Evolutionary conservation across 1,139 yeast genomes (phyloP), one percentile per base, ranked within the genome.

Genomic region (Debaryomycetaceae sp.): DNA sequence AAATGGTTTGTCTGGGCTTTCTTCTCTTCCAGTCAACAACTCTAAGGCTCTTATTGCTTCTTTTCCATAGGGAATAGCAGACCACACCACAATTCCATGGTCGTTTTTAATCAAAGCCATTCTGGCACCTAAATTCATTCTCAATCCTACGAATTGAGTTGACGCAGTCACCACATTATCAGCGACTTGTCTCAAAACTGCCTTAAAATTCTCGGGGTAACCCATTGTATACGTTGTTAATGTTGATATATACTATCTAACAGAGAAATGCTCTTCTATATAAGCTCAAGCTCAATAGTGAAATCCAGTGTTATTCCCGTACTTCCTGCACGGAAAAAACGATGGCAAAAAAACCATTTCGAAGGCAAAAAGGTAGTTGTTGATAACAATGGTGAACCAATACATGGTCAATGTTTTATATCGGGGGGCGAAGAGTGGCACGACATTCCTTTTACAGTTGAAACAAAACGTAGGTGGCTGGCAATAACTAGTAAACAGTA

Each of bases 1-100:
- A 28, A 61, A 52, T 16, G 34, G 19, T 17, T 24, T 17, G n/a
- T 14, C 18, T 17, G 37, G 34, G 17, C 58, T 51, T 38, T 57
- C 58, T 5, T 54, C 42, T 7, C 45, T 41, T 6, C 58, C 63
- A 1, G 59, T 49, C 28, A 60, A 51, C 16, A 59, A 50, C 29
- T 63, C 51, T 26, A 73, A 46, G 1, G 62, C 57, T 14, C 56
- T 52, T 36, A 67, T 53, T n/a, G 69, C 64, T 13, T 51, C 56
- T 5, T 63, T 59, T 2, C 74, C 73, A 45, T 63, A 69, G 2
- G 83, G 83, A 30, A 78, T 63, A 0, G 83, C 74, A 3, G 76
- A 67, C 66, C 75, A 72, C 9, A 78, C 69, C 11, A 73, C 56
- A 22, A 75, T 57, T 32, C 56, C 51, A 36, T 56, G 50, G 26